phyloP scores from a whole-genome alignment of 2,329 filamentous ascomycete genomes.

The Fusarium staphyleae region DNA sequence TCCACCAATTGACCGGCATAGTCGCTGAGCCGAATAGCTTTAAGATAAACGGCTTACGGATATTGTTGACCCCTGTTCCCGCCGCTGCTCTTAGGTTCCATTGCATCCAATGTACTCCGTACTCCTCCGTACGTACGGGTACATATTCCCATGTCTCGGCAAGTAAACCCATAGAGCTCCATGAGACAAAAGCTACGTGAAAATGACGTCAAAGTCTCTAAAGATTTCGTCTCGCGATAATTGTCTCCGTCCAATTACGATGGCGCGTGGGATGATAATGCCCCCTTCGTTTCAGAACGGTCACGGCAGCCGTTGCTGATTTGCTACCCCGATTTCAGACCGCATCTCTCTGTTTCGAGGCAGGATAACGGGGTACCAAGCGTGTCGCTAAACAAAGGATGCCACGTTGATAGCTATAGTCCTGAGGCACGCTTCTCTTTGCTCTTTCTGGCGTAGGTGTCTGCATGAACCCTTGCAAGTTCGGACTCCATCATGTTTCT shows the following conservation, averaged over 20 bases:
- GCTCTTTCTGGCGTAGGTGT: conserved; percentile 12
- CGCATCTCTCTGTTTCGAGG: conserved; percentile 5
- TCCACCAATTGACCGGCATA: conserved; percentile 26
- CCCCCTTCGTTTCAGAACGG: conserved; percentile 19
- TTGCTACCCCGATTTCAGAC: not conserved
- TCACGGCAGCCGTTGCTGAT: conserved; percentile 9
- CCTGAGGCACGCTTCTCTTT: conserved; percentile 12
- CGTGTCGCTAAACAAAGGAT: conserved; percentile 21
- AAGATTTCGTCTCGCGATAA: conserved; percentile 24
- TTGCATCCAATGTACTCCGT: too few relatives aligned
- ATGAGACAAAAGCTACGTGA: not conserved
- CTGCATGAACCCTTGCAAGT: conserved; percentile 9
- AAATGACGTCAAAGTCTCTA: conserved; percentile 39
- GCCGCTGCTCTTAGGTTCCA: too few relatives aligned
- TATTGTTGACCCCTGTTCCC: not conserved
- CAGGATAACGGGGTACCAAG: not conserved
- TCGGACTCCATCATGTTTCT: conserved; percentile 14
- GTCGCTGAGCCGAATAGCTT: not conserved
- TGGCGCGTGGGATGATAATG: conserved; percentile 16
- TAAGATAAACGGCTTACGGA: not conserved
- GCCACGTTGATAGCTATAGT: conserved; percentile 38
- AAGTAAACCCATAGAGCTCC: not conserved
- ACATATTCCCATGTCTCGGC: not conserved
- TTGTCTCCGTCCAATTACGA: not conserved
- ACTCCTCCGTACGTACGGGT: too few relatives aligned